These are phyloP conservation scores for Elsinoe perseae DNA, from an alignment of 2,329 filamentous ascomycete genomes.

Conservation along the genomic window DNA sequence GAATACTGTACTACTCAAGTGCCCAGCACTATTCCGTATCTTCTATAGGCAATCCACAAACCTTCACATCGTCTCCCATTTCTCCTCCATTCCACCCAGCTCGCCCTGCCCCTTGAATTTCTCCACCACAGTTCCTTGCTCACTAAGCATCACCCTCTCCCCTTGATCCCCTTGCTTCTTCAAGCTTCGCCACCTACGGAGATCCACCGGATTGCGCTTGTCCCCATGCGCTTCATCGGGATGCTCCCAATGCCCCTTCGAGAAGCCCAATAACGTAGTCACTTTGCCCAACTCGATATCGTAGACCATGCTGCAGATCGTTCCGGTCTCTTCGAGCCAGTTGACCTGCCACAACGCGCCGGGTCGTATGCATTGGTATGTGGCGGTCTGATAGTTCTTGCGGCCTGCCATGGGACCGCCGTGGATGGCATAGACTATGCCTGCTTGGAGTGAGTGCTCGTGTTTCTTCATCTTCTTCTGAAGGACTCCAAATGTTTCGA, in stretches of 20 bases:
- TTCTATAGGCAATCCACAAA: no score
- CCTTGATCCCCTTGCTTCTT: slow-evolving; percentile 44
- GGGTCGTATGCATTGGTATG: slow-evolving; percentile 51
- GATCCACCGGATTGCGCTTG: slow-evolving; percentile 45
- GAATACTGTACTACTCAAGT: no score
- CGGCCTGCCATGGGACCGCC: slow-evolving; percentile 53
- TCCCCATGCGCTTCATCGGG: slow-evolving; percentile 47
- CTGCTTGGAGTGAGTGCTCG: slow-evolving; percentile 26
- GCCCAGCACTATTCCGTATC: no score
- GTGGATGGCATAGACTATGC: slow-evolving; percentile 51
- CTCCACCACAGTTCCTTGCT: slow-evolving; percentile 48
- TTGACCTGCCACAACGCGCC: slow-evolving; percentile 54
- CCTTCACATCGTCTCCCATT: slow-evolving; percentile 29
- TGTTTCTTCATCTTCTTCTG: not conserved
- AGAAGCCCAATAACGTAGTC: slow-evolving; percentile 48
- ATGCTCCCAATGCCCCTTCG: slow-evolving; percentile 48
- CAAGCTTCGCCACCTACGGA: slow-evolving; percentile 46
- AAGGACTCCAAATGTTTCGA: no score
- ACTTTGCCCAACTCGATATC: slow-evolving; percentile 45
- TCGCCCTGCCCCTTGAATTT: slow-evolving; percentile 44
- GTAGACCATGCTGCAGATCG: slow-evolving; percentile 49
- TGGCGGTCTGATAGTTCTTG: slow-evolving; percentile 46
- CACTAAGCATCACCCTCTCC: slow-evolving; percentile 45
- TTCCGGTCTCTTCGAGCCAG: slow-evolving; percentile 55
- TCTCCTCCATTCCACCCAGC: slow-evolving; percentile 40